These are phyloP conservation scores for Pichia sp. DNA, from an alignment of 1,139 yeast genomes.

Conservation along the genomic window DNA sequence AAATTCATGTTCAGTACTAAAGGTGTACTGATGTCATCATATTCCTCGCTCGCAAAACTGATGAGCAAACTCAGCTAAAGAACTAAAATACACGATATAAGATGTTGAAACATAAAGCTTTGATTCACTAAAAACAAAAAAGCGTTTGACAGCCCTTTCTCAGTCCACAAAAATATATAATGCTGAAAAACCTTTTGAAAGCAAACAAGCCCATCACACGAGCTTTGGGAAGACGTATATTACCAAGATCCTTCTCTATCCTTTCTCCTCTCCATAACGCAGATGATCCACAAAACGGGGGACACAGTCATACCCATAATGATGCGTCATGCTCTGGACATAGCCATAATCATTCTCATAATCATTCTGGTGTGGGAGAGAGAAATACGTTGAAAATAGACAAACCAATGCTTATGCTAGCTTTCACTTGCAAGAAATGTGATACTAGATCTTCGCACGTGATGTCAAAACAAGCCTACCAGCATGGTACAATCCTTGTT, in stretches of 20 bases:
- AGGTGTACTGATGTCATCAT: not conserved
- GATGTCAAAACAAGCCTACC: conserved; percentile 87
- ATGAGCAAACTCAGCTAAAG: too few relatives aligned
- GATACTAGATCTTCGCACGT: conserved; percentile 78
- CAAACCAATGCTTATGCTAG: conserved; percentile 77
- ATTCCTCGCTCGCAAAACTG: not conserved
- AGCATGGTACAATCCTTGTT: conserved; percentile 79
- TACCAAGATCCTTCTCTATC: conserved; percentile 2
- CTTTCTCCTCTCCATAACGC: not conserved
- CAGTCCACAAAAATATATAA: too few relatives aligned
- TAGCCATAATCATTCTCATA: conserved; percentile 8
- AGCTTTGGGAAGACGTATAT: not conserved
- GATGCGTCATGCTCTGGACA: conserved; percentile 12
- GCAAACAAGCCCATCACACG: not conserved
- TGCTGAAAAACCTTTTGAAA: not conserved
- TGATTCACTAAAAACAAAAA: too few relatives aligned
- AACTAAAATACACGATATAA: too few relatives aligned
- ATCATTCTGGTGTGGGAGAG: conserved; percentile 3
- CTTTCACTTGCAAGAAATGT: conserved; percentile 91
- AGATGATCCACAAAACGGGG: not conserved
- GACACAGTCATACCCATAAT: conserved; percentile 13
- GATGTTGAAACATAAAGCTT: too few relatives aligned
- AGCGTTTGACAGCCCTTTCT: too few relatives aligned
- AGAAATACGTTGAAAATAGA: conserved; percentile 40
- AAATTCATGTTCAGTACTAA: not conserved